phyloP scores from a whole-genome alignment of 1,284 basidiomycete species.

The Papiliotrema nemorosa region DNA sequence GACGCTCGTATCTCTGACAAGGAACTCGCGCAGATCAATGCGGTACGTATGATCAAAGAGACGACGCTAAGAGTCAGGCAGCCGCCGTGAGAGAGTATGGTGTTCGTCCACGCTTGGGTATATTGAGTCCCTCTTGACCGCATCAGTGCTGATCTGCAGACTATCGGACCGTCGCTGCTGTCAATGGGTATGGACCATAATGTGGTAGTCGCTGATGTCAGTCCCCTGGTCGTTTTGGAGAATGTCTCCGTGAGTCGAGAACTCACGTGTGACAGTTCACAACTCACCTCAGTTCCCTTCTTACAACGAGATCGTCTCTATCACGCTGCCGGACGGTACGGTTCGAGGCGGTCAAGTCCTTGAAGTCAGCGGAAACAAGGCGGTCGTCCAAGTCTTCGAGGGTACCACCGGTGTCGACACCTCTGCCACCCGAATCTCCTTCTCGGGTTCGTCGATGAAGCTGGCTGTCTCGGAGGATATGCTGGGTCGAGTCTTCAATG shows the following conservation, averaged over 20 bases:
- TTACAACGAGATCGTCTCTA: conserved; percentile 98
- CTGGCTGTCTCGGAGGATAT: conserved; percentile 99
- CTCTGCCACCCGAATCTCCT: conserved; percentile 88
- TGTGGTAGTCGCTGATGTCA: conserved; percentile 41
- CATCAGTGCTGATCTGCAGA: conserved; percentile 56
- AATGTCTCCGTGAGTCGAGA: conserved; percentile 80
- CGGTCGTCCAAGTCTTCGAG: conserved; percentile 99
- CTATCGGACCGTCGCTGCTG: conserved; percentile 91
- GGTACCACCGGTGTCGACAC: conserved; percentile 98
- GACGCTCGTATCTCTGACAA: conserved; percentile 47
- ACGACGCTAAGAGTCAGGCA: conserved; percentile 35
- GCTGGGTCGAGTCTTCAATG: conserved; percentile 99
- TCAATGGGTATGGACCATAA: conserved; percentile 72
- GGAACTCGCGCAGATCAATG: conserved; percentile 52
- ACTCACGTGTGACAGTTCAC: not conserved
- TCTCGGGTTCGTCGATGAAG: conserved; percentile 98
- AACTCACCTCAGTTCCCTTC: conserved; percentile 72
- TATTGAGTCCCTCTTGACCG: conserved; percentile 26
- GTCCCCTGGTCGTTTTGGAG: conserved; percentile 92
- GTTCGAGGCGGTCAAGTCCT: conserved; percentile 96
- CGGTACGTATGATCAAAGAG: conserved; percentile 24
- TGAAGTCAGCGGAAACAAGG: conserved; percentile 97
- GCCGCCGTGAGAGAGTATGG: conserved; percentile 54
- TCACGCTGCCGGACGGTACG: conserved; percentile 93
- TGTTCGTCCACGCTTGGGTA: conserved; percentile 81